Evolutionary conservation across 2,329 filamentous ascomycete genomes (phyloP), one percentile per base, ranked within the genome.

Genomic region (Zarea fungicola): DNA sequence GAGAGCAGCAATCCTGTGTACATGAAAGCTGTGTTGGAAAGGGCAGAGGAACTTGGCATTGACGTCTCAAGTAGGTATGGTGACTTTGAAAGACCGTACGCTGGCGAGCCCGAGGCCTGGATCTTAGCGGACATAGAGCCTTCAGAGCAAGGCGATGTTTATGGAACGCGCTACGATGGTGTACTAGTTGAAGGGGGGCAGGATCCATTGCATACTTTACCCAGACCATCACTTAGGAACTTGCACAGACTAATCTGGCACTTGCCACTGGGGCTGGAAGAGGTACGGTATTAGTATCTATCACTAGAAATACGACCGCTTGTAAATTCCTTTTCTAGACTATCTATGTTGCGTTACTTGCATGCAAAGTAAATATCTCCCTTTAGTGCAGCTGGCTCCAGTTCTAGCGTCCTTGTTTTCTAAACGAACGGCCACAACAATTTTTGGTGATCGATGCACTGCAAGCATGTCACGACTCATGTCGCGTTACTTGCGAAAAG

Each of bases 241-340:
- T n/a, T 43, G 13, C 41, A 43, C 21, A 43, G 34, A 29, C 25
- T 23, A 34, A 43, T 43, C 32, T 43, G 41, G 41, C 41, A 43
- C 18, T 5, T 34, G 7, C 41, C 41, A 23, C 22, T 43, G 41
- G 11, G 22, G 41, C 41, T 29, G 9, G 41, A 29, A 8, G 41
- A 43, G 25, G 19, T 10, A 10, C 32, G 29, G 41, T 18, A 34
- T 34, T 43, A 43, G 19, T 23, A 41, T 16, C 22, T 13, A 41
- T 10, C 28, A 18, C 23, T n/a, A 29, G 8, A 42, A 22, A 31
- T 22, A 29, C 14, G n/a, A 29, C n/a, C 19, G 28, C 6, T 22
- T 10, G 29, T 29, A 29, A n/a, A 42, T n/a, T n/a, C n/a, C n/a
- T n/a, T n/a, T n/a, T n/a, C n/a, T n/a, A n/a, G n/a, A n/a, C n/a